Percentiles rank a stretch among this genome's conserved stretches.
These are phyloP conservation scores for Globisporangium emineosum DNA, from an alignment of 352 stramenopile genomes.

Conservation along the genomic window DNA sequence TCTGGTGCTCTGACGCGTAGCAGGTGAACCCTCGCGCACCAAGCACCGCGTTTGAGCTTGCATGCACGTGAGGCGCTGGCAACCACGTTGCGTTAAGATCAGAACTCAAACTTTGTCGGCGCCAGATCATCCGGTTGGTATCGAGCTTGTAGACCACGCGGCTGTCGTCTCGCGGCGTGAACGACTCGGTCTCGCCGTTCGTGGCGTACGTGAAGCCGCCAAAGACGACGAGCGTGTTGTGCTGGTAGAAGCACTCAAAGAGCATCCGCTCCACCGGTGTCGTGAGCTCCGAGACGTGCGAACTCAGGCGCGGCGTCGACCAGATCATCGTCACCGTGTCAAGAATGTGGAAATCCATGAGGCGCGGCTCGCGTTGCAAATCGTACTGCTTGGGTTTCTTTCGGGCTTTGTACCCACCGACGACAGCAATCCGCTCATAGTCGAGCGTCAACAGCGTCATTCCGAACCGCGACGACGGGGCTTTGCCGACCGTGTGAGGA, in stretches of 20 bases:
- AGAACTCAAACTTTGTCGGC: slow-evolving; percentile 22
- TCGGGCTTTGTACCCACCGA: slow-evolving; percentile 26
- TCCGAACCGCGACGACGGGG: slow-evolving; percentile 46
- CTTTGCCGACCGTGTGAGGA: slow-evolving; percentile 47
- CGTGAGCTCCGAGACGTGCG: slow-evolving; percentile 27
- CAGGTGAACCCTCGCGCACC: slow-evolving; percentile 23
- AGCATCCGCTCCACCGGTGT: slow-evolving; percentile 39
- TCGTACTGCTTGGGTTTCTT: slow-evolving; percentile 11
- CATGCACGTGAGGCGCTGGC: slow-evolving; percentile 27
- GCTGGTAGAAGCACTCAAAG: slow-evolving; percentile 44
- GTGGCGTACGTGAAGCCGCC: slow-evolving; percentile 44
- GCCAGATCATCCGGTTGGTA: slow-evolving; percentile 67
- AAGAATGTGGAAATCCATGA: slow-evolving; percentile 46
- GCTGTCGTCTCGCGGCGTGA: slow-evolving; percentile 25
- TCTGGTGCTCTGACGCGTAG: slow-evolving; percentile 7
- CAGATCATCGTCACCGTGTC: slow-evolving; percentile 46
- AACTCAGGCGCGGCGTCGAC: slow-evolving; percentile 42
- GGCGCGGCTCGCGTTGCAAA: slow-evolving; percentile 13
- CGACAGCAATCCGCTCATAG: slow-evolving; percentile 38
- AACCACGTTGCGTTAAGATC: neutral
- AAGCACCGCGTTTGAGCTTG: slow-evolving; percentile 34
- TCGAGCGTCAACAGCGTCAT: slow-evolving; percentile 38
- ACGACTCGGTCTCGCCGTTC: slow-evolving; percentile 40
- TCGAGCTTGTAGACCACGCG: slow-evolving; percentile 58
- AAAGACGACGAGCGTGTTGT: slow-evolving; percentile 42